phyloP scores from a whole-genome alignment of 192 early-diverging fungal species.

The Dissophora globulifera region DNA sequence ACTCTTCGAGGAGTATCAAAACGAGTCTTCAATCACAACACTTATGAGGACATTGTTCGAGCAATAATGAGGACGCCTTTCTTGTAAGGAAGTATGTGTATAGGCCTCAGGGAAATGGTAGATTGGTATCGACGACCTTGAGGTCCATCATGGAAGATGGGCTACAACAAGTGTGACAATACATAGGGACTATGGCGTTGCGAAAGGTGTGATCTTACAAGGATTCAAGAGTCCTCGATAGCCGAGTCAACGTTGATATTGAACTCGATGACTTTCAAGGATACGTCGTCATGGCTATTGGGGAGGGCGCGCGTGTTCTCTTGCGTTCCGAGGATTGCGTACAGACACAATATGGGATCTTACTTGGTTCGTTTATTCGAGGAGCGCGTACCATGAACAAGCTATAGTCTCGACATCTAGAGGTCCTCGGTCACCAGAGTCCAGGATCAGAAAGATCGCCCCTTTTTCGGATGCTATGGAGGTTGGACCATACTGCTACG shows the following conservation, averaged over 20 bases:
- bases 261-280: conserved; percentile 46
- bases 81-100: conserved; percentile 47
- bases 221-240: conserved; percentile 45
- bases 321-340: conserved; percentile 21
- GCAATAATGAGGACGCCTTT: conserved; percentile 14
- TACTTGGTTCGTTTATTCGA: too few species aligned
- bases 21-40: too few species aligned
- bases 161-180: conserved; percentile 28
- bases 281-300: conserved; percentile 48
- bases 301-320: conserved; percentile 24
- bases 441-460: too few species aligned
- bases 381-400: too few species aligned
- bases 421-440: too few species aligned
- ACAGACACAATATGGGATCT: conserved; percentile 22
- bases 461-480: too few species aligned
- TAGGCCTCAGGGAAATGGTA: conserved; percentile 35
- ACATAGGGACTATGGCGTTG: conserved; percentile 35
- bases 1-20: too few species aligned
- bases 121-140: conserved; percentile 27
- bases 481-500: too few species aligned
- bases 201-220: conserved; percentile 32
- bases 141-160: conserved; percentile 31
- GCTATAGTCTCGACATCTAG: too few species aligned
- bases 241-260: conserved; percentile 28
- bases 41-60: too few species aligned